These are phyloP conservation scores for Kwoniella botswanensis DNA, from an alignment of 768 basidiomycete genomes.

Conservation along the genomic window DNA sequence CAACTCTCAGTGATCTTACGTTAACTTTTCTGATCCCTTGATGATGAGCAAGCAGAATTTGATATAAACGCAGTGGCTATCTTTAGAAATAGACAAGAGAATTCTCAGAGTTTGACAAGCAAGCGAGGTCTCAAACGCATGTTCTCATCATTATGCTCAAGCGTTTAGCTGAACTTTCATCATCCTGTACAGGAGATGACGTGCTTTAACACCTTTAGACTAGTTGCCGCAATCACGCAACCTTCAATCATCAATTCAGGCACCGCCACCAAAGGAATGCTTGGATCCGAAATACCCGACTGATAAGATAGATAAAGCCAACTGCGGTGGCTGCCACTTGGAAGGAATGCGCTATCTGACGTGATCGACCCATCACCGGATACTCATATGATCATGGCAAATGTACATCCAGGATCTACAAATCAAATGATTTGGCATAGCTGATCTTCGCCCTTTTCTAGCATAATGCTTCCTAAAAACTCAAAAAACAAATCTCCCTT, in stretches of 20 bases:
- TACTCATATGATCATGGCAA: neutral
- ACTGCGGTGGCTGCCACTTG: neutral
- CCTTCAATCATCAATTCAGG: constrained; percentile 1
- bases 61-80: neutral
- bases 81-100: neutral
- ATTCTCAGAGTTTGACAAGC: no score
- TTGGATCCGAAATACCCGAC: neutral
- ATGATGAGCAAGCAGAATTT: neutral
- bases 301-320: constrained; percentile 1
- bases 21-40: neutral
- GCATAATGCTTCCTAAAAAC: neutral
- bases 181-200: neutral
- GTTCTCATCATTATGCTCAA: no score
- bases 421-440: neutral
- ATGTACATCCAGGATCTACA: neutral
- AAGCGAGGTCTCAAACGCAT: neutral
- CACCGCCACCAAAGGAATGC: neutral
- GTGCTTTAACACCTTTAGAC: neutral
- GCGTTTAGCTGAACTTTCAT: no score
- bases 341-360: constrained; percentile 3
- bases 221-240: constrained; percentile 12
- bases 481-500: neutral
- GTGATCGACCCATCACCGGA: constrained; percentile 1
- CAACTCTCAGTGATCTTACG: neutral
- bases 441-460: neutral